Evolutionary conservation across 441 rosid species (phyloP).

Genomic region (Erodium texanum): DNA sequence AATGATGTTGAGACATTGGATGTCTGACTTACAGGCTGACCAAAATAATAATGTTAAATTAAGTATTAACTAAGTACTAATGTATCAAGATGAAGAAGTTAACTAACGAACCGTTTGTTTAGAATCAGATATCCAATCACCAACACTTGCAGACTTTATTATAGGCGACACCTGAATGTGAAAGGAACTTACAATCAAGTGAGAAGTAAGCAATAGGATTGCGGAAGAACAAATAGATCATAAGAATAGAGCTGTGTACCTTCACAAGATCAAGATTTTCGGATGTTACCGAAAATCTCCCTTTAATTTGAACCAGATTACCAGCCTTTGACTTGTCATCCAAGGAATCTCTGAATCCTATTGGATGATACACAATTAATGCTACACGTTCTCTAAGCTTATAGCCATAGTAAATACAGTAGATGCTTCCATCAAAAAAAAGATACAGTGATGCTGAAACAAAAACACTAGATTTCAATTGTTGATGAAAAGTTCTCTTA

Average conservation of each 20-base stretch:
- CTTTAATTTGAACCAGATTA: conserved; percentile 88
- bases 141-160: conserved; percentile 92
- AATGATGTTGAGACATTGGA: conserved; percentile 39
- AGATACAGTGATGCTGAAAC: too few relatives aligned
- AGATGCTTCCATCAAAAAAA: too few relatives aligned
- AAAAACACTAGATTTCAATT: background rate
- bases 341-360: conserved; percentile 85
- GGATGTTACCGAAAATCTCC: conserved; percentile 95
- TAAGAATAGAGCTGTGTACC: conserved; percentile 37
- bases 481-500: conserved; percentile 19
- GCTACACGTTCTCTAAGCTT: background rate
- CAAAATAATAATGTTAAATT: conserved; percentile 5
- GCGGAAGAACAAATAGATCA: conserved; percentile 17
- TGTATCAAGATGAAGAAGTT: background rate
- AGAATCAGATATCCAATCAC: conserved; percentile 71
- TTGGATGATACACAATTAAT: conserved; percentile 19
- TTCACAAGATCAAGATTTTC: conserved; percentile 89
- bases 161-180: conserved; percentile 62
- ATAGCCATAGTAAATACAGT: background rate
- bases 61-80: background rate
- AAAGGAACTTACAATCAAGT: conserved; percentile 17
- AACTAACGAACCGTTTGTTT: conserved; percentile 46
- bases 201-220: conserved; percentile 16
- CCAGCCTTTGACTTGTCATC: conserved; percentile 80
- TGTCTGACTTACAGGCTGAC: conserved; percentile 50